Evolutionary conservation across 1,284 basidiomycete species (phyloP).

Genomic region (Apiotrichum laibachii): DNA sequence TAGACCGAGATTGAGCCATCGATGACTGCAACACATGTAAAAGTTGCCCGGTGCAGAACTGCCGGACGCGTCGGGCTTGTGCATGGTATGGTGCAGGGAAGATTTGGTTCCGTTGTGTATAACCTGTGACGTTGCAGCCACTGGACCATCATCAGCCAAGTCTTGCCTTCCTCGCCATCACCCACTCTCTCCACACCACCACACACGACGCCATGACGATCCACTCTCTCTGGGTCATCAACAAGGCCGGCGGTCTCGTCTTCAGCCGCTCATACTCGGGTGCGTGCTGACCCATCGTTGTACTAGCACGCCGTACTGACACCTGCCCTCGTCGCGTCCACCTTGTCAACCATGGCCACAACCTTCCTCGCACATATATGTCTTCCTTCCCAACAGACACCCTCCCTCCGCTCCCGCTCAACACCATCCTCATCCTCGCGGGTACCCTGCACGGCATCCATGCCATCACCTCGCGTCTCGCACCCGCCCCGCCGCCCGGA

Average conservation of each 20-base stretch:
- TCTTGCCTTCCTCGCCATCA: not conserved
- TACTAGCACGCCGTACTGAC: not conserved
- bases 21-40: not conserved
- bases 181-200: not conserved
- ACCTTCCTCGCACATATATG: not conserved
- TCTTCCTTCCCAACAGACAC: slow-evolving; percentile 61
- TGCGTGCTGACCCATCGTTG: slow-evolving; percentile 44
- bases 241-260: slow-evolving; percentile 96
- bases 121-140: not conserved
- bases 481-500: slow-evolving; percentile 73
- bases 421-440: slow-evolving; percentile 94
- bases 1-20: too few relatives aligned
- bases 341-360: not conserved
- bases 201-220: slow-evolving; percentile 35
- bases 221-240: slow-evolving; percentile 70
- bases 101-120: not conserved
- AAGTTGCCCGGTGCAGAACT: not conserved
- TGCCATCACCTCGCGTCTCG: slow-evolving; percentile 89
- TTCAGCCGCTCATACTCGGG: slow-evolving; percentile 90
- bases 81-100: not conserved
- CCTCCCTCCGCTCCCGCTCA: slow-evolving; percentile 82
- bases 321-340: not conserved
- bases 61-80: too few relatives aligned
- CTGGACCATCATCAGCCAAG: not conserved
- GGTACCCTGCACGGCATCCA: slow-evolving; percentile 98